A percentile compares a stretch with the other conserved stretches of the same genome.
phyloP scores from a whole-genome alignment of 495 filamentous ascomycete species.

The Tuber magnatum region DNA sequence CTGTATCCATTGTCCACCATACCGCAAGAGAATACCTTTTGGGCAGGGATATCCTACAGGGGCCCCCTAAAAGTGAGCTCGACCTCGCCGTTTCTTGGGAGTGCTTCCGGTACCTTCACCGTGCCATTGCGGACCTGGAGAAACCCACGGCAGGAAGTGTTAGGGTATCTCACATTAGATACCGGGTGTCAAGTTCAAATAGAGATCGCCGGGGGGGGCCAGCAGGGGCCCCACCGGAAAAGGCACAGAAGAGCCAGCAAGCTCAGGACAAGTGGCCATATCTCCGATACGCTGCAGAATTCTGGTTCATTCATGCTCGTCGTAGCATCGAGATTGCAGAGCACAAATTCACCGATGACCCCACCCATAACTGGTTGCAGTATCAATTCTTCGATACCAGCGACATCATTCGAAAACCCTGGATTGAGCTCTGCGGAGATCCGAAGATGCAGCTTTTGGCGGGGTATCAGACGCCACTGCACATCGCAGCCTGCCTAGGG shows the following conservation, averaged over 20 bases:
- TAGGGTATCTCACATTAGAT: rapidly evolving
- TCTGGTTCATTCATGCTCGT: neutral
- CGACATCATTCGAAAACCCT: neutral
- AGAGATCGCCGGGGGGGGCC: neutral
- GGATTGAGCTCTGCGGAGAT: neutral
- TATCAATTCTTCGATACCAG: neutral
- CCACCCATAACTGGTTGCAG: neutral
- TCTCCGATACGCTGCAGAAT: neutral
- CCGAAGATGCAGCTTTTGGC: neutral
- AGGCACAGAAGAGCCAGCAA: neutral
- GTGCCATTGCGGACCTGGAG: neutral
- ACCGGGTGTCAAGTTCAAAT: neutral
- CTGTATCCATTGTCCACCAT: neutral
- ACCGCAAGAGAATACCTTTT: neutral
- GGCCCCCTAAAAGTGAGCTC: neutral
- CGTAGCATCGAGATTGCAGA: neutral
- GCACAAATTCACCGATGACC: neutral
- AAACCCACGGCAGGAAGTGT: rapidly evolving
- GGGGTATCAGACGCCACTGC: neutral
- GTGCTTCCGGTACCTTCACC: neutral
- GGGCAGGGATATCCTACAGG: neutral
- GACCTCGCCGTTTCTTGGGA: neutral
- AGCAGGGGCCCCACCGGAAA: neutral
- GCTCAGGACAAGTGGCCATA: neutral
- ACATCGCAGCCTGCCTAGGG: no score